Evolutionary conservation across 2,329 filamentous ascomycete species (phyloP).

Genomic region (Dactylellina leptospora): DNA sequence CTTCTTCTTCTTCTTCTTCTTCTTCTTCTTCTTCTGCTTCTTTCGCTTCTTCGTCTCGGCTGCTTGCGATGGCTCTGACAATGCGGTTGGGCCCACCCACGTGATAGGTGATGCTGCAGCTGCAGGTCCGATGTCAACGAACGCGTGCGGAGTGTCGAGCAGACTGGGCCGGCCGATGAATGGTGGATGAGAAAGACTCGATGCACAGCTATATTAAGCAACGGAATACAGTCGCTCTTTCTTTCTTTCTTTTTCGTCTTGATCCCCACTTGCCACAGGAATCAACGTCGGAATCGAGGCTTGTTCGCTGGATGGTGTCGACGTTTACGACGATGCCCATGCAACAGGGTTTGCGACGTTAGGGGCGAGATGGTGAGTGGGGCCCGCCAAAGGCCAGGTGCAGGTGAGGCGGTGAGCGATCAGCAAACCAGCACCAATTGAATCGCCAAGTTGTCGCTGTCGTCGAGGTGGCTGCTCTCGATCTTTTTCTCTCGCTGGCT

Average conservation of each 20-base stretch:
- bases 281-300: not conserved
- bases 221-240: not conserved
- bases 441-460: not conserved
- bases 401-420: slow-evolving; percentile 28
- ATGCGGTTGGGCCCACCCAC: too few relatives aligned
- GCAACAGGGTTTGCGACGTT: slow-evolving; percentile 1
- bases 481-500: not conserved
- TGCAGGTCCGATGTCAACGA: too few relatives aligned
- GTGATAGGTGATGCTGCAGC: too few relatives aligned
- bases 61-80: too few relatives aligned
- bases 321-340: slow-evolving; percentile 1
- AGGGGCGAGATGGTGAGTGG: not conserved
- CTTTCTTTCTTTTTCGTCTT: not conserved
- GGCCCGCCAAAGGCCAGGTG: too few relatives aligned
- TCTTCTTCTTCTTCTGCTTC: not conserved
- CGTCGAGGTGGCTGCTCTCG: not conserved
- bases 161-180: too few relatives aligned
- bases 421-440: slow-evolving; percentile 27
- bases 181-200: not conserved
- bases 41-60: not conserved
- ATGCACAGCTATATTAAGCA: slow-evolving; percentile 11
- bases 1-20: not conserved
- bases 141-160: too few relatives aligned
- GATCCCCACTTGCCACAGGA: slow-evolving; percentile 14
- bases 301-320: not conserved